Conservation (phyloP, 2,329 filamentous ascomycete genomes). For the Aspergillus sp. region DNA sequence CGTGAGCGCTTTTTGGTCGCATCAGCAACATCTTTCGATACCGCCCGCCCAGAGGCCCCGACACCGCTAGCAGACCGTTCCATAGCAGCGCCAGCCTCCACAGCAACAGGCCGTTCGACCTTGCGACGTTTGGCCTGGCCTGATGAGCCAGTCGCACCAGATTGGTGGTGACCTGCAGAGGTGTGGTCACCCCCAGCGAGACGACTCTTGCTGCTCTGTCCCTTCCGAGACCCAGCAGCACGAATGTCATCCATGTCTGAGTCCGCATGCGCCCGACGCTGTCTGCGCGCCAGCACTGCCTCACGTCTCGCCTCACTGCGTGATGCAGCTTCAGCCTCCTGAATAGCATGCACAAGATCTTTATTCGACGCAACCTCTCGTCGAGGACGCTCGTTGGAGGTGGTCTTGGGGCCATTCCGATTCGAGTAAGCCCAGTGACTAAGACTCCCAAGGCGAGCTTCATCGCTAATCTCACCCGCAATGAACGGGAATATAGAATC, state of each 20-base stretch:
- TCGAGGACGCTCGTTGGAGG: constrained; percentile 68
- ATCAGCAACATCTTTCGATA: constrained; percentile 67
- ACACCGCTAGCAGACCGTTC: constrained; percentile 41
- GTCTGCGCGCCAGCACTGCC: constrained; percentile 74
- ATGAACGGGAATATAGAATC: constrained; percentile 86
- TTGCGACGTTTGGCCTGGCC: constrained; percentile 73
- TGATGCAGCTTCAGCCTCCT: constrained; percentile 80
- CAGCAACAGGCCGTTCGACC: constrained; percentile 64
- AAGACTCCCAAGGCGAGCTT: constrained; percentile 86
- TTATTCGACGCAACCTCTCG: constrained; percentile 77
- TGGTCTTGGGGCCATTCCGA: constrained; percentile 60
- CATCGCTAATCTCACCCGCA: constrained; percentile 86
- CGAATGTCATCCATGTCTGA: constrained; percentile 73
- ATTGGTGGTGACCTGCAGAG: constrained; percentile 31
- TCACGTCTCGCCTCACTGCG: constrained; percentile 84
- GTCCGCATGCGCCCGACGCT: constrained; percentile 69
- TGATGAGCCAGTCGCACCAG: constrained; percentile 54
- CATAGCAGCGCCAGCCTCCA: constrained; percentile 37
- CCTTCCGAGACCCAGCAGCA: constrained; percentile 55
- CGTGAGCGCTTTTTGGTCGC: constrained; percentile 69
- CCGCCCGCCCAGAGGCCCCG: constrained; percentile 31
- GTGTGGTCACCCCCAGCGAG: constrained; percentile 15
- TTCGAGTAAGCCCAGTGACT: constrained; percentile 96
- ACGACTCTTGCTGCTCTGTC: constrained; percentile 52
- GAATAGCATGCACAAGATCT: constrained; percentile 64